phyloP scores from a whole-genome alignment of 2,329 filamentous ascomycete species.

The Curvularia verruculosa region DNA sequence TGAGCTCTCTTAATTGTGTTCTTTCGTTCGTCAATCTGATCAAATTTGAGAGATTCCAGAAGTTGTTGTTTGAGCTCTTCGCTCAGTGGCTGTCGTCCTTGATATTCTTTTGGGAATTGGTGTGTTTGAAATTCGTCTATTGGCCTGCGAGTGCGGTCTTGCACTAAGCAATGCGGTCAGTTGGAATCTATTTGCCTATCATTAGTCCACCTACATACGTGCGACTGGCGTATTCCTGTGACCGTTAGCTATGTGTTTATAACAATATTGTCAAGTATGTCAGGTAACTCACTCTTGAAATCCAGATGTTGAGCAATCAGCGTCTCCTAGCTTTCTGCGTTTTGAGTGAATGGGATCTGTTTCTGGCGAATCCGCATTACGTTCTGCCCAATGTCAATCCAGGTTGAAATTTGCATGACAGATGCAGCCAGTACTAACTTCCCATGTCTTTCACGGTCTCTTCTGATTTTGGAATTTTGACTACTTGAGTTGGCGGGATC shows the following conservation, averaged over 20 bases:
- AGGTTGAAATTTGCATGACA: not conserved
- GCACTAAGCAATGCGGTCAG: not conserved
- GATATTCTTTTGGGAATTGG: no score
- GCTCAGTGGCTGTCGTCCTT: not conserved
- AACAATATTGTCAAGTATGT: not conserved
- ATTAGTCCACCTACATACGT: not conserved
- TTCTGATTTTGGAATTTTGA: not conserved
- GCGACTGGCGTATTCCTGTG: not conserved
- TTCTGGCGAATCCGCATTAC: not conserved
- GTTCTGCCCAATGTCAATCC: not conserved
- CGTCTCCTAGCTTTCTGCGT: not conserved
- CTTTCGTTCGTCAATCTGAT: slow-evolving; percentile 49
- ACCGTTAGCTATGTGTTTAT: not conserved
- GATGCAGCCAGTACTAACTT: not conserved
- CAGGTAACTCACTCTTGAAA: not conserved
- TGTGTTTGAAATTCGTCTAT: not conserved
- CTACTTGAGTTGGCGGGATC: not conserved
- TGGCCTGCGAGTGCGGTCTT: not conserved
- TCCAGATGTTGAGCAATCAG: no score
- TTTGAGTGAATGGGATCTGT: not conserved
- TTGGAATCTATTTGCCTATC: no score
- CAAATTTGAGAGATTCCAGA: slow-evolving; percentile 45
- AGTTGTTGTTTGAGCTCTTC: not conserved
- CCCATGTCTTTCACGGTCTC: not conserved
- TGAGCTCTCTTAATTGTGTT: slow-evolving; percentile 48